Conservation (phyloP, 2,329 filamentous ascomycete species). For the Colletotrichum sp. region DNA sequence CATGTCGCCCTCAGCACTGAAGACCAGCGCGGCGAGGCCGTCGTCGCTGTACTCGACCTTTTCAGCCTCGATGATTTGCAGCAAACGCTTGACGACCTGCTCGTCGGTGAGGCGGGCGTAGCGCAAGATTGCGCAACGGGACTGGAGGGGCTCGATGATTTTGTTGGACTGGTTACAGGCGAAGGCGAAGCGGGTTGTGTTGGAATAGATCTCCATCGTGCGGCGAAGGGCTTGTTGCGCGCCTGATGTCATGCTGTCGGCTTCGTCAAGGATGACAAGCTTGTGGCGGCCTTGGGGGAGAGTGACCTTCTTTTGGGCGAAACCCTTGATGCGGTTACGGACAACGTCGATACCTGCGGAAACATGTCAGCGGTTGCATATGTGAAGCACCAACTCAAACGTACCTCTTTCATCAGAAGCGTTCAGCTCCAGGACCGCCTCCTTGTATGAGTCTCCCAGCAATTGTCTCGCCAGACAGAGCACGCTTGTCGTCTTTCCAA, state of each 20-base stretch:
- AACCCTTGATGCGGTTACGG: conserved; percentile 95
- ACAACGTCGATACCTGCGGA: conserved; percentile 88
- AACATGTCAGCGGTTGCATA: not conserved
- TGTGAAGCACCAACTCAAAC: conserved; percentile 30
- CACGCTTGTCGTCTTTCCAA: conserved; percentile 97
- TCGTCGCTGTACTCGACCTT: conserved; percentile 91
- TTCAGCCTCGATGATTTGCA: conserved; percentile 94
- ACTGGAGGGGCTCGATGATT: conserved; percentile 99
- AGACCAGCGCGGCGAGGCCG: conserved; percentile 93
- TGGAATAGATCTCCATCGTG: conserved; percentile 99
- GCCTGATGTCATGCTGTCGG: conserved; percentile 96
- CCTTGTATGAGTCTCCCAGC: conserved; percentile 92
- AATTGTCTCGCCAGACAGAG: conserved; percentile 91
- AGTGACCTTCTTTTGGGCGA: conserved; percentile 98
- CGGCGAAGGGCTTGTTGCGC: conserved; percentile 93
- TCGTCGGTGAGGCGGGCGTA: conserved; percentile 92
- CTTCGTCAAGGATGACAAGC: conserved; percentile 96
- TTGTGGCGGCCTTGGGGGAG: conserved; percentile 91
- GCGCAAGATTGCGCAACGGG: conserved; percentile 91
- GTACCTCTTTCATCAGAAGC: conserved; percentile 90
- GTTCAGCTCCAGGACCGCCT: conserved; percentile 95
- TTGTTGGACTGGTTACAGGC: conserved; percentile 99
- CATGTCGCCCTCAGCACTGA: conserved; percentile 98
- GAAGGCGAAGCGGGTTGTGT: conserved; percentile 95
- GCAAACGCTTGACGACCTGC: conserved; percentile 87